phyloP scores from a whole-genome alignment of 352 stramenopile species.

The Pythium scleroteichum region DNA sequence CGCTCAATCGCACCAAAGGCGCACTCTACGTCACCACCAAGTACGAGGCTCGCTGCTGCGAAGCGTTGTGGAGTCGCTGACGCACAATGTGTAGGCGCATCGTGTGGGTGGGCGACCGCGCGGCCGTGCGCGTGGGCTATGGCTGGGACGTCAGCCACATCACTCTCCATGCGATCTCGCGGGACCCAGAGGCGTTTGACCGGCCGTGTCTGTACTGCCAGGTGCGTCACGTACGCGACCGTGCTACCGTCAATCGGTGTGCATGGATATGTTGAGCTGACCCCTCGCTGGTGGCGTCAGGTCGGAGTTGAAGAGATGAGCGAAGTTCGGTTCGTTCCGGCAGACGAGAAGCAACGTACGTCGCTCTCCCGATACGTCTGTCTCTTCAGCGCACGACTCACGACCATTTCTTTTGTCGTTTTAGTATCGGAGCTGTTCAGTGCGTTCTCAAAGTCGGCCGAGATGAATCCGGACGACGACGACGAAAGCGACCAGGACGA shows the following conservation, averaged over 20 bases:
- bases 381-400: conserved; percentile 2
- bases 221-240: conserved; percentile 18
- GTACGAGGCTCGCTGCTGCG: conserved; percentile 14
- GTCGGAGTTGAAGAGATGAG: conserved; percentile 64
- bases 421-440: conserved; percentile 74
- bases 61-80: not conserved
- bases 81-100: conserved; percentile 39
- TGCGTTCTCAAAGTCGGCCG: conserved; percentile 77
- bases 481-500: conserved; percentile 35
- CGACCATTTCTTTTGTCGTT: conserved; percentile 13
- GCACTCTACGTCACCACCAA: conserved; percentile 46
- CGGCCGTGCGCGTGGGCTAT: conserved; percentile 49
- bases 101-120: conserved; percentile 54
- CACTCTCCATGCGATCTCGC: conserved; percentile 78
- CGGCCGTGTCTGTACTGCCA: conserved; percentile 82
- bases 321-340: conserved; percentile 78
- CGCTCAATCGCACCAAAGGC: conserved; percentile 30
- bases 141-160: conserved; percentile 73
- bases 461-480: conserved; percentile 81
- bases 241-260: too few relatives aligned
- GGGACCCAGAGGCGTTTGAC: conserved; percentile 61
- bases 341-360: conserved; percentile 63
- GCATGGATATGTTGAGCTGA: too few relatives aligned
- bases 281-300: conserved; percentile 8
- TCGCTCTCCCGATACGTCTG: not conserved